These are phyloP conservation scores for Salix viminalis DNA, from an alignment of 345 rosid genomes.

Conservation along the genomic window DNA sequence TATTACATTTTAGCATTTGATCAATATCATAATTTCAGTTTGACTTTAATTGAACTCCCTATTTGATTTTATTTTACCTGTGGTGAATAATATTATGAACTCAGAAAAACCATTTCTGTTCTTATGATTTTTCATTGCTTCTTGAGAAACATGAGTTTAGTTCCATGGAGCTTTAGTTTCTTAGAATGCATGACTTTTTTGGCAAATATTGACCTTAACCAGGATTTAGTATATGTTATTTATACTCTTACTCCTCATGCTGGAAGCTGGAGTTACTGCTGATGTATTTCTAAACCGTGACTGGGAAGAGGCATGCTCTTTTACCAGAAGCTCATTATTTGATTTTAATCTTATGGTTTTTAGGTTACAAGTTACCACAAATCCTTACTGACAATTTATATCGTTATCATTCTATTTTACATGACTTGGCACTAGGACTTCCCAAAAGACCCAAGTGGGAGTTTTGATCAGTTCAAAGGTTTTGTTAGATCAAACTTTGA, in stretches of 20 bases:
- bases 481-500: constrained; percentile 63
- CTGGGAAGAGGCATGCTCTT: constrained; percentile 67
- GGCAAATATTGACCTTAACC: constrained; percentile 24
- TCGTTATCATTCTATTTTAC: constrained; percentile 4
- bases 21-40: background rate
- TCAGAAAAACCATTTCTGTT: background rate
- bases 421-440: constrained; percentile 54
- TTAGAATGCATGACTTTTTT: background rate
- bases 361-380: background rate
- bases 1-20: background rate
- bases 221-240: constrained; percentile 71
- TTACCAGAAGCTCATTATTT: background rate
- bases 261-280: constrained; percentile 72
- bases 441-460: constrained; percentile 78
- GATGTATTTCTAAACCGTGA: constrained; percentile 69
- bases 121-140: background rate
- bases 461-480: constrained; percentile 54
- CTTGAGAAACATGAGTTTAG: background rate
- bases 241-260: constrained; percentile 54
- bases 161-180: background rate
- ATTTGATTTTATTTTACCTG: background rate
- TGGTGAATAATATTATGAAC: background rate
- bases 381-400: background rate
- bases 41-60: background rate
- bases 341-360: background rate